Evolutionary conservation across 768 basidiomycete genomes (phyloP), one percentile per base, ranked within the genome.

Genomic region (Podaxis sp.): DNA sequence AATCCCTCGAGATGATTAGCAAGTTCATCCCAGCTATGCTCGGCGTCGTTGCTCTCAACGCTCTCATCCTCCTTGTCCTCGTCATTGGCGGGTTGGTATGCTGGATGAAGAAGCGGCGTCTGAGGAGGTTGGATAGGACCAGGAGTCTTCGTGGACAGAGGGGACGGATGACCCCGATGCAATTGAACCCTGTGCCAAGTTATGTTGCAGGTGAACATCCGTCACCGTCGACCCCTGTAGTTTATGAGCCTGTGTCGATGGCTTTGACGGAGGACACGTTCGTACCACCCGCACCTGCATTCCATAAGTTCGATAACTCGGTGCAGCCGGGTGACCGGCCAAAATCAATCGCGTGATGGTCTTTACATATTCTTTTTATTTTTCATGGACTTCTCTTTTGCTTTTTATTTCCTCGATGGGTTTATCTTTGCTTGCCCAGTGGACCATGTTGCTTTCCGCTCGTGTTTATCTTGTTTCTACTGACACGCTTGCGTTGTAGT

Each of bases 161-260:
- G 17, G 59, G 57, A 7, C 55, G 85, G 36, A 74, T 86, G 76
- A 83, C 80, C 62, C 74, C 77, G 33, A 71, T 77, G 66, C 50
- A 61, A n/a, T 78, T 79, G 64, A 74, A 79, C 69, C 77, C 77
- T 64, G 67, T 78, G 66, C 73, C 79, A 48, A 75, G 76, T 36
- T 77, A 77, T 64, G 65, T 77, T 66, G 73, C 78, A 51, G 74
- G 74, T 37, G 51, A 63, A 37, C 64, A 62, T 22, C 65, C 66
- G 10, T 63, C 69, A 10, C 66, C 65, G 1, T 17, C 62, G 17
- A 53, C 58, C 63, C 68, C 74, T 1, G 87, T 87, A 66, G 71
- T 75, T n/a, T 92, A 92, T 70, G 78, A 90, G 69, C 90, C 90
- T 2, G 88, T 92, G 58, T 90, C 90, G 24, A 85, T 87, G 82